These are phyloP conservation scores for Aspergillus sergii DNA, from an alignment of 2,329 filamentous ascomycete species.

Conservation along the genomic window DNA sequence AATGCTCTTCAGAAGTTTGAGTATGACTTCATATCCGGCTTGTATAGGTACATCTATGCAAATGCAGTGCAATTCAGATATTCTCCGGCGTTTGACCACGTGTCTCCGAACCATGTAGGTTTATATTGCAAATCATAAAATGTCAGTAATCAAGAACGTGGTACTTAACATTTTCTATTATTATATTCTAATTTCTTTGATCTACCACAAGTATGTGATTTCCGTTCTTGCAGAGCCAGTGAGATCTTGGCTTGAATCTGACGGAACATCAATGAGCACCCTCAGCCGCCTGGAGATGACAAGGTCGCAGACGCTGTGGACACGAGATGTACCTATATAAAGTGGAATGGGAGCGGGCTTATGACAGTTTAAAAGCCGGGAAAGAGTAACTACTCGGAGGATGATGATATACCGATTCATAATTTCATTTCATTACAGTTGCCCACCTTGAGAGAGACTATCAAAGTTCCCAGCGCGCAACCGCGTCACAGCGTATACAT, in stretches of 20 bases:
- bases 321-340: not conserved
- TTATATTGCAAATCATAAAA: no score
- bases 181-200: not conserved
- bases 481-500: slow-evolving; percentile 51
- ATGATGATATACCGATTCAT: not conserved
- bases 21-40: not conserved
- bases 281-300: not conserved
- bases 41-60: not conserved
- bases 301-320: not conserved
- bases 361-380: not conserved
- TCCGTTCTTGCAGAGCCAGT: not conserved
- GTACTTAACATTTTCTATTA: not conserved
- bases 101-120: no score
- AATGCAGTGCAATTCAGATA: not conserved
- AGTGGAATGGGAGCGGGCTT: not conserved
- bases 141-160: no score
- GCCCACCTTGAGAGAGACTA: not conserved
- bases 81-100: no score
- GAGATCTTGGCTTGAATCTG: not conserved
- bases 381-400: not conserved
- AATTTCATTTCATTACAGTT: slow-evolving; percentile 7
- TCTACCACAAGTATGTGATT: no score
- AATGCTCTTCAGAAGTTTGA: not conserved
- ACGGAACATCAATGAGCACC: no score
- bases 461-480: not conserved